Evolutionary conservation across 2,329 filamentous ascomycete species (phyloP), one percentile per base, ranked within the genome.

Genomic region (Cladophialophora immunda): DNA sequence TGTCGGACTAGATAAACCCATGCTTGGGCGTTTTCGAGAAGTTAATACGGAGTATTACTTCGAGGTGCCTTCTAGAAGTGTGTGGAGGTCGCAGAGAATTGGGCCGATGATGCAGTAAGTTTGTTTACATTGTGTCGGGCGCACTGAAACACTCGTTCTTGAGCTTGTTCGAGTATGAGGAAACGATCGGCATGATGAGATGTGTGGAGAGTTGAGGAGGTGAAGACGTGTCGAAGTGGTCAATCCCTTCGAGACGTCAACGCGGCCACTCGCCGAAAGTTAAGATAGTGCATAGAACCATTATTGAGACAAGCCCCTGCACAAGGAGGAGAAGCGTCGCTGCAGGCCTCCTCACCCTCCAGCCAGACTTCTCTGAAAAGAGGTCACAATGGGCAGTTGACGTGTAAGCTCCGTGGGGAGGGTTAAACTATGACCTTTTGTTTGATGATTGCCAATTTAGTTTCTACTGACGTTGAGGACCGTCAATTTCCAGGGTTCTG

Each of bases 371-470:
- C 45, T 50, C 19, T 25, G 45, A 50, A 25, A 3, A 11, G 9
- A 50, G 45, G 19, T 25, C 45, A 4, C 45, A 22, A 25, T 13
- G 22, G 19, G 22, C 6, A 11, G 7, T 25, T 50, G 45, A 50
- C 19, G 22, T 50, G 45, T 50, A 50, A 25, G 19, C 45, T 22
- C 45, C 19, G 45, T 13, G 45, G 45, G 5, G 38, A 50, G 19
- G 13, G 45, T 25, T 50, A 50, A 50, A 13, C 19, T 50, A 50
- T 50, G 45, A 25, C 45, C 19, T 25, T 50, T 11, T 50, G 45
- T 50, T 25, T 25, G 45, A 50, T 50, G 45, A 50, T 25, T 25
- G 45, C 45, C 45, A 50, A 50, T 50, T 50, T 50, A 50, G 45
- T 50, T 50, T 50, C 45, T 50, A 50, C 45, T 50, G 45, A 50